Percentiles rank a stretch among this genome's conserved stretches.
These are phyloP conservation scores for Hordeum marinum DNA, from an alignment of 176 grass and related monocot species.

Conservation along the genomic window DNA sequence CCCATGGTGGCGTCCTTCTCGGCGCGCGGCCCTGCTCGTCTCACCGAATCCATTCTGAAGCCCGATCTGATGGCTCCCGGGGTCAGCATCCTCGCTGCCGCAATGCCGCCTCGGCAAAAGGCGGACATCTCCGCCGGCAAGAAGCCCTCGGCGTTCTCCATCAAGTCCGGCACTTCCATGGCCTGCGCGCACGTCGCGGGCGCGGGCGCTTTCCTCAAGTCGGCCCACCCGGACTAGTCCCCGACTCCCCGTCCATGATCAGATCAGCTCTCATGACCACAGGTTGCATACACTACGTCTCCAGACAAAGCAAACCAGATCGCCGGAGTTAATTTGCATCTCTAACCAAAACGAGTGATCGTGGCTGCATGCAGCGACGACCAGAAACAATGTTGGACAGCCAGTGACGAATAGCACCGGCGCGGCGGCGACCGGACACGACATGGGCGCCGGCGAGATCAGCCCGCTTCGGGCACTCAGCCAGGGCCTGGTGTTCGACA, in stretches of 20 bases:
- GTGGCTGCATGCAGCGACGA: conserved; percentile 31
- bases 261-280: conserved; percentile 97
- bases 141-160: conserved; percentile 67
- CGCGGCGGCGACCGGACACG: too few relatives aligned
- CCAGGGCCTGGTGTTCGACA: conserved; percentile 87
- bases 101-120: conserved; percentile 53
- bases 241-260: conserved; percentile 85
- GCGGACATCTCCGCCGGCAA: conserved; percentile 51
- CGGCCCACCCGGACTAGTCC: conserved; percentile 64
- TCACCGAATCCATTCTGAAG: conserved; percentile 84
- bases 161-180: conserved; percentile 96
- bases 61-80: conserved; percentile 95
- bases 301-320: background rate
- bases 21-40: conserved; percentile 59
- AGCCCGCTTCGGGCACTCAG: conserved; percentile 86
- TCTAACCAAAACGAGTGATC: background rate
- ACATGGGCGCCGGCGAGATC: conserved; percentile 20
- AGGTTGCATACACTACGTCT: conserved; percentile 31
- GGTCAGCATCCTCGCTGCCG: conserved; percentile 81
- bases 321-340: too few relatives aligned
- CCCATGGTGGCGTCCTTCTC: conserved; percentile 86
- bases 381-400: conserved; percentile 62
- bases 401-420: conserved; percentile 3
- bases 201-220: conserved; percentile 48
- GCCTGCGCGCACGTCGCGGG: conserved; percentile 93